These are phyloP conservation scores for Fusarium circinatum DNA, from an alignment of 2,329 filamentous ascomycete genomes.

Conservation along the genomic window DNA sequence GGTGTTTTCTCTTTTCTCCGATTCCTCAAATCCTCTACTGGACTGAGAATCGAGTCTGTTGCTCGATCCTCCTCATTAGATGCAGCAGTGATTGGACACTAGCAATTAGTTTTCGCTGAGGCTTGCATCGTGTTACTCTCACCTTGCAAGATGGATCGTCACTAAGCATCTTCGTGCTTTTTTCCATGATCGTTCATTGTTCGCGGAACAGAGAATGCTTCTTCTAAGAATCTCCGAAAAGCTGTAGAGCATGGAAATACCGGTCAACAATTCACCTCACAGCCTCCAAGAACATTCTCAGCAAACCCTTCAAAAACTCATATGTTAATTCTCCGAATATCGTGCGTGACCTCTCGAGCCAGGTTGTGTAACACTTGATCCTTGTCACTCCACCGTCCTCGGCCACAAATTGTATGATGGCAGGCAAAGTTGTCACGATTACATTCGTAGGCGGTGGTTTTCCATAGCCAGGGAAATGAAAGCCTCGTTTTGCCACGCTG, in stretches of 20 bases:
- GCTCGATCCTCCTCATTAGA: background rate
- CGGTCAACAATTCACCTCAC: background rate
- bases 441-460: background rate
- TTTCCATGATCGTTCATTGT: background rate
- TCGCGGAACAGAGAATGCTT: background rate
- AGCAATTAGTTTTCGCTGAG: background rate
- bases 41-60: conserved; percentile 7
- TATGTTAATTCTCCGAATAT: background rate
- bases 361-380: background rate
- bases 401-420: background rate
- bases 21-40: background rate
- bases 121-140: conserved; percentile 23
- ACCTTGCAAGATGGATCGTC: background rate
- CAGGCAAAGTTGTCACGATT: conserved; percentile 1
- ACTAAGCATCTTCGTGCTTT: background rate
- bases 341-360: background rate
- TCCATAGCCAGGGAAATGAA: background rate
- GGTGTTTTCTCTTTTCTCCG: background rate
- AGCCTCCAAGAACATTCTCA: no score
- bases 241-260: background rate
- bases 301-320: background rate
- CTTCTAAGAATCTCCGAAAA: background rate
- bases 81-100: conserved; percentile 1
- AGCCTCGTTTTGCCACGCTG: background rate
- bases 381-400: background rate